Conservation (phyloP, 176 grass and related monocot species). For the Bromus sterilis region DNA sequence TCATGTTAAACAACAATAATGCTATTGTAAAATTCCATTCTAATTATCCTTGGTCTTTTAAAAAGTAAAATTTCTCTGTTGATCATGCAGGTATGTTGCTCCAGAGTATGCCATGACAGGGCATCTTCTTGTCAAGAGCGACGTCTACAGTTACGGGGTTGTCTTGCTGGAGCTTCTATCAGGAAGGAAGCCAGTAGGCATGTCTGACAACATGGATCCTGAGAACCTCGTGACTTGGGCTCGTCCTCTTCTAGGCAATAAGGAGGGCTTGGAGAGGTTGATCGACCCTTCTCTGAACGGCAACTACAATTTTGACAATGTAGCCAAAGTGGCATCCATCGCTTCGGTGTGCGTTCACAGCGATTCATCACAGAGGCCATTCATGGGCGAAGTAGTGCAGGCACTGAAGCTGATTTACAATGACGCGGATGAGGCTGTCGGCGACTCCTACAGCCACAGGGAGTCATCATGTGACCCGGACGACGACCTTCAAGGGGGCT, state of each 20-base stretch:
- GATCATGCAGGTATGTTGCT: conserved; percentile 73
- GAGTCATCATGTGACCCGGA: conserved; percentile 61
- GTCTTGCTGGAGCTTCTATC: conserved; percentile 94
- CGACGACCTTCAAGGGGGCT: conserved; percentile 42
- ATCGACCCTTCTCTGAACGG: conserved; percentile 66
- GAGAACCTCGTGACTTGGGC: conserved; percentile 94
- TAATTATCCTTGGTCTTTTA: neutral
- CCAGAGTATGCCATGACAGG: conserved; percentile 99
- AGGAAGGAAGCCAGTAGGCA: conserved; percentile 84
- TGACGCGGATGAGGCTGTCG: conserved; percentile 58
- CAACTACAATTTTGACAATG: conserved; percentile 80
- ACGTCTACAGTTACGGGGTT: conserved; percentile 96
- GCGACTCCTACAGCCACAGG: conserved; percentile 70
- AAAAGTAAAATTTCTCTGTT: neutral
- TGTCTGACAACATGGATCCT: conserved; percentile 57
- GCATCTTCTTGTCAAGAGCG: conserved; percentile 90
- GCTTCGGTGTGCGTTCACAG: conserved; percentile 77
- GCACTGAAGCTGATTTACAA: conserved; percentile 91
- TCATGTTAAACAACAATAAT: neutral
- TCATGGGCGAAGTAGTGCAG: conserved; percentile 99
- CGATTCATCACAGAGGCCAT: conserved; percentile 75
- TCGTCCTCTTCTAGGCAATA: conserved; percentile 63
- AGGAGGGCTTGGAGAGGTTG: conserved; percentile 67
- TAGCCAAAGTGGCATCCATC: conserved; percentile 95
- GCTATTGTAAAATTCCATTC: conserved; percentile 6